These are phyloP conservation scores for Hypoxylon lenormandii DNA, from an alignment of 495 filamentous ascomycete genomes.

Conservation along the genomic window DNA sequence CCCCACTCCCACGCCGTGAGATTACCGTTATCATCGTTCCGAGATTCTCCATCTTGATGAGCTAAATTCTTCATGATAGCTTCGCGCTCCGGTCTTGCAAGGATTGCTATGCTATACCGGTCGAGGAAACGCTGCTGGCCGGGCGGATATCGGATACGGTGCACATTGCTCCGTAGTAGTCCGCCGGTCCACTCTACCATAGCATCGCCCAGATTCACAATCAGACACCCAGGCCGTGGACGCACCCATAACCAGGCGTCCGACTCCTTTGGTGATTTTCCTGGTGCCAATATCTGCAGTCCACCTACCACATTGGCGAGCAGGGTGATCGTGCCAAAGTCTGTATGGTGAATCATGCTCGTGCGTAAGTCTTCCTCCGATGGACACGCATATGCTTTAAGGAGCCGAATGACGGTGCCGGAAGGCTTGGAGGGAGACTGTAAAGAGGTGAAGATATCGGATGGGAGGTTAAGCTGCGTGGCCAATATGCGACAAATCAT, in stretches of 20 bases:
- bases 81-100: slow-evolving; percentile 21
- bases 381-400: slow-evolving; percentile 13
- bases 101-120: slow-evolving; percentile 34
- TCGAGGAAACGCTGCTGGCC: slow-evolving; percentile 22
- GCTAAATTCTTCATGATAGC: slow-evolving; percentile 37
- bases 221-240: slow-evolving; percentile 64
- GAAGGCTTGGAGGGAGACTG: slow-evolving; percentile 7
- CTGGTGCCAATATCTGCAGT: slow-evolving; percentile 33
- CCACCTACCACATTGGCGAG: slow-evolving; percentile 44
- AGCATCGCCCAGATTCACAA: slow-evolving; percentile 73
- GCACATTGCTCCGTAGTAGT: slow-evolving; percentile 67
- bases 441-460: slow-evolving; percentile 9
- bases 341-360: slow-evolving; percentile 57
- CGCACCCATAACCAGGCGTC: slow-evolving; percentile 65
- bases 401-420: slow-evolving; percentile 10
- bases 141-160: slow-evolving; percentile 58
- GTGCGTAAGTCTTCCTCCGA: slow-evolving; percentile 16
- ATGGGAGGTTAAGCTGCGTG: neutral
- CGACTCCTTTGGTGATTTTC: slow-evolving; percentile 11
- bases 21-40: too few relatives aligned
- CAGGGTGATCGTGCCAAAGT: slow-evolving; percentile 54
- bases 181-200: slow-evolving; percentile 71
- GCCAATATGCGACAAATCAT: slow-evolving; percentile 1
- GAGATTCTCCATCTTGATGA: too few relatives aligned
- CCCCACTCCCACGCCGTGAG: too few relatives aligned